Base-by-base conservation (phyloP, 2,329 filamentous ascomycete species). In the Ilyonectria sp. region DNA sequence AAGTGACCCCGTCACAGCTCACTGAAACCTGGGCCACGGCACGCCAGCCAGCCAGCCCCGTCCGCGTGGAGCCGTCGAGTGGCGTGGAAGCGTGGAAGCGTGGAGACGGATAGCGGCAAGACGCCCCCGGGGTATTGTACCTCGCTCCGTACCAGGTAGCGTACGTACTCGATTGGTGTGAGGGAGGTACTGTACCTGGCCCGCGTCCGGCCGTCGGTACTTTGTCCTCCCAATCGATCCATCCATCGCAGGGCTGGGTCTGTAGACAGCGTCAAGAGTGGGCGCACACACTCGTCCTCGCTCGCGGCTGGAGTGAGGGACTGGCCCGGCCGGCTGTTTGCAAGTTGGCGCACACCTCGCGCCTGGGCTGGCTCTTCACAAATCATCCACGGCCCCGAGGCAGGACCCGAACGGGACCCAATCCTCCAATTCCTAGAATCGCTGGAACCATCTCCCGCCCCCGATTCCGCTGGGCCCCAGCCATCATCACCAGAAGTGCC, bases 61-160 rank as follows among this genome's bases (percentile, higher is more conserved):
- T 54, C 47, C 54, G 57, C 26, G 63, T 60, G 62, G 55, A 50
- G 62, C 59, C 49, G 62, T 60, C 57, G 59, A 55, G 33, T 26
- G 52, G 54, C 40, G 37, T 53, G 56, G 60, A 46, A 52, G 60
- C 53, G 60, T 57, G 43, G 60, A 58, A 61, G 63, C 57, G 63
- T 60, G 63, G 63, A 65, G 63, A 61, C 63, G 63, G 62, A 50
- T 50, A 47, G 61, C 54, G 47, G 61, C 61, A 57, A 59, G 44
- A 37, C 21, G 61, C 23, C 33, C 37, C 37, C 52, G 52, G 44
- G 57, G 62, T 43, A 44, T 19, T 50, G 53, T 63, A 53, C 53
- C 60, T 56, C 53, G 29, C 26, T 49, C 56, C 44, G 53, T 21
- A 3, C 21, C 21, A 21, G 21, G 21, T 21, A 21, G 21, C 21